Base-by-base conservation (phyloP, 2,329 filamentous ascomycete species). In the Aspergillus sp. region DNA sequence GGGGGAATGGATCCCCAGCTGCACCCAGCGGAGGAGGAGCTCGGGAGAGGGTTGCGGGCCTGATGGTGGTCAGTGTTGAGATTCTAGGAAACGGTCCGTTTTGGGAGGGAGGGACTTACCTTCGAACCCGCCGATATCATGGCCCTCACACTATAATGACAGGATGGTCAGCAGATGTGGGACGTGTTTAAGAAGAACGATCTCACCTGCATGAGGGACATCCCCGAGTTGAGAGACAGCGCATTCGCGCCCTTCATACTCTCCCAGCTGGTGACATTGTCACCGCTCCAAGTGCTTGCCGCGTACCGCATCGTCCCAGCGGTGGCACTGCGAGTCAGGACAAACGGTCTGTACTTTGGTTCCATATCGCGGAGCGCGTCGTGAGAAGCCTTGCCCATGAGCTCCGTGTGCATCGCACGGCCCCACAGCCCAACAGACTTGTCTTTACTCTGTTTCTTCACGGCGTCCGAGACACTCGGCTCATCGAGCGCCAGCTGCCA, bases 51-150 rank as follows among this genome's bases (percentile, higher is more conserved):
- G 88, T 62, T 89, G 87, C 0, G 86, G 86, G 2, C 71, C 68
- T 65, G 19, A 17, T 23, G 20, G 13, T 21, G 4, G 40, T 42
- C 36, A 20, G 11, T 42, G 13, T 47, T 48, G 3, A 16, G 17
- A 5, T 25, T 25, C 21, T 3, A 10, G 17, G 14, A 13, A 7
- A 38, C 17, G 7, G 7, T 47, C n/a, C 9, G 6, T 11, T 36
- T 38, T 4, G 31, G 3, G 14, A n/a, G 17, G 2, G 19, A 17
- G 19, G 23, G 25, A 9, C 34, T 36, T 55, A 23, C 86, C 87
- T 72, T 89, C 87, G 61, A 90, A 90, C 0, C 87, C 87, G 41
- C 88, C 87, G 55, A 90, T 89, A 52, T 90, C 87, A 61, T 89
- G 87, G 11, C 87, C 87, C 58, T 86, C 87, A 62, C 82, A 87